These are phyloP conservation scores for Hyaloscypha bicolor DNA, from an alignment of 495 filamentous ascomycete genomes.

Conservation along the genomic window DNA sequence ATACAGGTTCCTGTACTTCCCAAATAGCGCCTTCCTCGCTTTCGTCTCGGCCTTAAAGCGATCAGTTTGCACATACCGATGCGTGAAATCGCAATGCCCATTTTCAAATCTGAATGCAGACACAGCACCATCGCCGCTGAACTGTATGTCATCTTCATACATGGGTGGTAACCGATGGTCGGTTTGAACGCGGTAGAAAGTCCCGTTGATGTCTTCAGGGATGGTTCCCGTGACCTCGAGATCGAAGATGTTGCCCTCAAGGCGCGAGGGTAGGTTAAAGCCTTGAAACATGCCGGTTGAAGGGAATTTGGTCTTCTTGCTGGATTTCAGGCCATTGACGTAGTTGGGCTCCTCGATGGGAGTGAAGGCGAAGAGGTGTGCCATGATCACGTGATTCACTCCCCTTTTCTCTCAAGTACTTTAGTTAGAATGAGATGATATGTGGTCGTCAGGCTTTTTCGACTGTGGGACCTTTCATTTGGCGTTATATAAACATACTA, in stretches of 20 bases:
- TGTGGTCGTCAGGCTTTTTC: not conserved
- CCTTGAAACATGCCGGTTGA: conserved; percentile 47
- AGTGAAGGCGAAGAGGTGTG: conserved; percentile 46
- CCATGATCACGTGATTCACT: conserved; percentile 38
- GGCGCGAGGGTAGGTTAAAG: conserved; percentile 49
- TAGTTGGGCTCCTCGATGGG: conserved; percentile 41
- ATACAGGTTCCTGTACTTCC: conserved; percentile 56
- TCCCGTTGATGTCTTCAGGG: conserved; percentile 52
- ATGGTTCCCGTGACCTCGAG: conserved; percentile 53
- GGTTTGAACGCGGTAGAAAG: conserved; percentile 56
- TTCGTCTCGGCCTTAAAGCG: conserved; percentile 45
- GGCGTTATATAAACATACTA: not conserved
- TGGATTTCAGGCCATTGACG: conserved; percentile 36
- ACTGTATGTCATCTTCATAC: conserved; percentile 55
- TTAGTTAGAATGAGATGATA: not conserved
- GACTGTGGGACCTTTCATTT: not conserved
- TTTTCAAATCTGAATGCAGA: conserved; percentile 54
- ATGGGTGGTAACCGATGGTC: conserved; percentile 51
- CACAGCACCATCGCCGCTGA: conserved; percentile 50
- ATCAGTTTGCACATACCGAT: conserved; percentile 57
- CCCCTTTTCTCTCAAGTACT: not conserved
- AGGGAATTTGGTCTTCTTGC: conserved; percentile 48
- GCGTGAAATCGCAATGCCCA: conserved; percentile 52
- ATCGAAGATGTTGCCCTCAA: conserved; percentile 51
- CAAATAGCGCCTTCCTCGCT: conserved; percentile 46